phyloP scores from a whole-genome alignment of 23 red algal species.

The Gracilaria gracilis region DNA sequence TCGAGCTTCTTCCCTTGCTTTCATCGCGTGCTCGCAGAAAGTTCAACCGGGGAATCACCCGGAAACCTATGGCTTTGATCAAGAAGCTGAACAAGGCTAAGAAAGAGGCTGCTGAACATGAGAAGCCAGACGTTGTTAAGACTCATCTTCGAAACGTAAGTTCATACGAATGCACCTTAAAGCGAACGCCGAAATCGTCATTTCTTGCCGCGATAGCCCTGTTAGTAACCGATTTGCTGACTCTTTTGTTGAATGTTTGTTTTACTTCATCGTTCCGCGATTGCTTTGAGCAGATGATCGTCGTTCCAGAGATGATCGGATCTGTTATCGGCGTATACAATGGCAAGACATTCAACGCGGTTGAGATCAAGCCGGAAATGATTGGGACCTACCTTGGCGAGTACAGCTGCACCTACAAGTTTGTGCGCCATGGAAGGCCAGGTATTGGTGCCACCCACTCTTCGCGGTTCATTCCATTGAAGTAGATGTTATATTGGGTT shows the following conservation, averaged over 20 bases:
- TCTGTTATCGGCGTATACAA: slow-evolving; percentile 98
- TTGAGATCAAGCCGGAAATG: slow-evolving; percentile 97
- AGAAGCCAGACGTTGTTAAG: slow-evolving; percentile 93
- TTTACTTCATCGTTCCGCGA: neutral
- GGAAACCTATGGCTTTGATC: slow-evolving; percentile 88
- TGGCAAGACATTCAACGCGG: slow-evolving; percentile 93
- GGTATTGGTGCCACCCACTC: slow-evolving; percentile 99
- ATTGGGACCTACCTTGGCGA: slow-evolving; percentile 78
- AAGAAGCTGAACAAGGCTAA: slow-evolving; percentile 99
- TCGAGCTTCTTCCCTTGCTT: slow-evolving; percentile 85
- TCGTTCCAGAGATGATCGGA: slow-evolving; percentile 99
- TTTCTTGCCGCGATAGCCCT: neutral
- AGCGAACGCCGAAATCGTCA: too few relatives aligned
- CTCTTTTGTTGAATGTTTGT: neutral
- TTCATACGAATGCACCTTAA: neutral
- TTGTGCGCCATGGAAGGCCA: slow-evolving; percentile 95
- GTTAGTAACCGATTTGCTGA: neutral
- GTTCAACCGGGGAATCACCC: slow-evolving; percentile 85
- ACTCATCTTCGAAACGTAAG: slow-evolving; percentile 93
- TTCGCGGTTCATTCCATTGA: slow-evolving; percentile 98
- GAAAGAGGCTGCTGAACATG: slow-evolving; percentile 78
- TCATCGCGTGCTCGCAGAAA: slow-evolving; percentile 86
- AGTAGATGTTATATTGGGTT: slow-evolving; percentile 61
- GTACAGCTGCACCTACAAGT: slow-evolving; percentile 95
- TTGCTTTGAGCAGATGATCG: slow-evolving; percentile 89